Evolutionary conservation across 2,329 filamentous ascomycete species (phyloP).

Genomic region (Aspergillus glaucus): DNA sequence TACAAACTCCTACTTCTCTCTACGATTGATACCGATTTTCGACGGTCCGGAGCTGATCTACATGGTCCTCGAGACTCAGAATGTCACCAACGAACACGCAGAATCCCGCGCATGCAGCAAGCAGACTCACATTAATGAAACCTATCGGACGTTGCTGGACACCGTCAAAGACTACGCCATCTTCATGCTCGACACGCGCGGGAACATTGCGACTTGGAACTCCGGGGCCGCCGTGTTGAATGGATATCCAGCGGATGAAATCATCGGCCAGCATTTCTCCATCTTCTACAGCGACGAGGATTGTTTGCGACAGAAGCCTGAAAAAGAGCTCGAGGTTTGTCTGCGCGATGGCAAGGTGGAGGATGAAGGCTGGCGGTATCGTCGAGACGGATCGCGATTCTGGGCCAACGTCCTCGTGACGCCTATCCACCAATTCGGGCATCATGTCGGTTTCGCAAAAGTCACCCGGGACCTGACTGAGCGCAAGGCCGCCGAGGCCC

Average conservation of each 20-base stretch:
- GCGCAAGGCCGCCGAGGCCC: constrained; percentile 49
- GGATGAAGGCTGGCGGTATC: constrained; percentile 56
- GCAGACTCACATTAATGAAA: constrained; percentile 46
- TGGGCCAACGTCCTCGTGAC: constrained; percentile 59
- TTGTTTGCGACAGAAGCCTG: constrained; percentile 44
- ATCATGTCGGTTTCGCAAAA: constrained; percentile 54
- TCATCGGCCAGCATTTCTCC: constrained; percentile 55
- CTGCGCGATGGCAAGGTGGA: constrained; percentile 51
- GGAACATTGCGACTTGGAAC: constrained; percentile 55
- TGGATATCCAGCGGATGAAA: constrained; percentile 49
- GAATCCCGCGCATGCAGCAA: constrained; percentile 28
- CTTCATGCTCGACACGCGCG: constrained; percentile 53
- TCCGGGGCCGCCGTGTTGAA: constrained; percentile 51
- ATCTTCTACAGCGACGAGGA: constrained; percentile 52
- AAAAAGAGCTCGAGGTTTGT: constrained; percentile 47
- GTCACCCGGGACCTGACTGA: constrained; percentile 55
- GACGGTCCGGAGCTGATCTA: constrained; percentile 35
- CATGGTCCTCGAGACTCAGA: constrained; percentile 38
- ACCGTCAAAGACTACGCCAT: constrained; percentile 59
- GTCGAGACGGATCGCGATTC: constrained; percentile 53
- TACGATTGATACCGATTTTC: constrained; percentile 41
- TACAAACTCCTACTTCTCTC: constrained; percentile 12
- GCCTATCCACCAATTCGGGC: constrained; percentile 47
- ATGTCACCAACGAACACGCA: constrained; percentile 27
- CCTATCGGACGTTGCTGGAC: constrained; percentile 57